These are phyloP conservation scores for Cladorrhinum samala DNA, from an alignment of 495 filamentous ascomycete species.

Conservation along the genomic window DNA sequence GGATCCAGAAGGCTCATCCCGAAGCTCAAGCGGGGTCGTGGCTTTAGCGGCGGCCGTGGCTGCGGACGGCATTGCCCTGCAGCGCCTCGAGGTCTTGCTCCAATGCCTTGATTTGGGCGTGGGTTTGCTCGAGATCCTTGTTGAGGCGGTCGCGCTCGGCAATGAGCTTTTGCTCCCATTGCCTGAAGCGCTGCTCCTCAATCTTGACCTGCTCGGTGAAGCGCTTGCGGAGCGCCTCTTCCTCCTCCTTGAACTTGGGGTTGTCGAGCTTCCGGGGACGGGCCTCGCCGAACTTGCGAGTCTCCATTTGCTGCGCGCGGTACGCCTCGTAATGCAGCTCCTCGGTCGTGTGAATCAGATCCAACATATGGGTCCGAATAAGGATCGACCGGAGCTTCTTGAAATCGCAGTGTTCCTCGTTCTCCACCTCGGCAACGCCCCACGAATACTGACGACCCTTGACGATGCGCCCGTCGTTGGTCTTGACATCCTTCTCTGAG, in stretches of 20 bases:
- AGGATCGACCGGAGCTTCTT: constrained; percentile 99
- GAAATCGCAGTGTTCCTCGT: constrained; percentile 99
- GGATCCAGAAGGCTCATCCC: neutral
- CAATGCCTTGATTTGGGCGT: constrained; percentile 94
- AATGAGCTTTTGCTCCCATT: constrained; percentile 99
- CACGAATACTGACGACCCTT: constrained; percentile 98
- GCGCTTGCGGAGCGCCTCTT: constrained; percentile 93
- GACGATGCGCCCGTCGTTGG: constrained; percentile 85
- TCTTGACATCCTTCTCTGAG: constrained; percentile 98
- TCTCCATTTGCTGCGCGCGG: constrained; percentile 99
- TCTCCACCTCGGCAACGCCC: constrained; percentile 99
- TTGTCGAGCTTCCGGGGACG: constrained; percentile 96
- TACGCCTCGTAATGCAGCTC: constrained; percentile 99
- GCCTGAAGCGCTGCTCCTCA: constrained; percentile 95
- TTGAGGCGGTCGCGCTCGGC: constrained; percentile 95
- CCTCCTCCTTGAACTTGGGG: constrained; percentile 99
- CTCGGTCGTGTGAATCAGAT: constrained; percentile 98
- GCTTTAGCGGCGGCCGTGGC: constrained; percentile 86
- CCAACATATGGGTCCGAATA: constrained; percentile 99
- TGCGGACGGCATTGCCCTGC: constrained; percentile 87
- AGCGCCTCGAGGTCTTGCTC: constrained; percentile 88
- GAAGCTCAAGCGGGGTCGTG: neutral
- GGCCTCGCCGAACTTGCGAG: constrained; percentile 96
- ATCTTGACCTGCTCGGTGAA: constrained; percentile 99
- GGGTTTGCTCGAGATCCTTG: constrained; percentile 96